Evolutionary conservation across 2,329 filamentous ascomycete genomes (phyloP), one percentile per base, ranked within the genome.

Genomic region (Cladophialophora exuberans): DNA sequence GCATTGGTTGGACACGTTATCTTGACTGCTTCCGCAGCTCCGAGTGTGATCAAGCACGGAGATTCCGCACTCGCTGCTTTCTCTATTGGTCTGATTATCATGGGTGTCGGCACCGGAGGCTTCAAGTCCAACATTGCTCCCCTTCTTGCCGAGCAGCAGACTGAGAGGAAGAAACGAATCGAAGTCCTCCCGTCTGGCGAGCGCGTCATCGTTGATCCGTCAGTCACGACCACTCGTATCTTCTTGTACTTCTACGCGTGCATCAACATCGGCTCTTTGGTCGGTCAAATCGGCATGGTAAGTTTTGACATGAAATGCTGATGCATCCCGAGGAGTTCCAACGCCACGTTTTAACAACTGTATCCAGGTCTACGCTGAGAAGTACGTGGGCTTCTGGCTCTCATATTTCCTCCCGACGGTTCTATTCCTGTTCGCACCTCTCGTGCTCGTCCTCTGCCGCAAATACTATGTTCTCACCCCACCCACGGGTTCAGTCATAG

Each of bases 61-160:
- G 78, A 84, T 13, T 75, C 77, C 10, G 76, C 85, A 0, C 81
- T 89, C 41, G 85, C 76, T 1, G 84, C 82, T 47, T 87, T 90
- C 64, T 70, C 86, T 2, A 72, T 84, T 25, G 83, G 83, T 20
- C 77, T 88, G 61, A 70, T 88, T 39, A 79, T 90, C 66, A 82
- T 90, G 67, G 87, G 86, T n/a, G 70, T 89, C 25, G 88, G 88
- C 38, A 89, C 87, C 1, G 88, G 88, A 59, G 87, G 89, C 65
- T 90, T 92, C 81, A 93, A 92, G 76, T 83, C 86, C 60, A 92
- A 92, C 66, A 87, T 92, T 38, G 84, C 85, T 0, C 85, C 86
- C 0, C 74, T 89, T 15, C 81, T 90, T 50, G 86, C 85, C 17
- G 87, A 90, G 65, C 87, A 90, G 70, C 86, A 86, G 67, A 78